These are phyloP conservation scores for Pogostemon cablin DNA, from an alignment of 257 asterid genomes.

Conservation along the genomic window DNA sequence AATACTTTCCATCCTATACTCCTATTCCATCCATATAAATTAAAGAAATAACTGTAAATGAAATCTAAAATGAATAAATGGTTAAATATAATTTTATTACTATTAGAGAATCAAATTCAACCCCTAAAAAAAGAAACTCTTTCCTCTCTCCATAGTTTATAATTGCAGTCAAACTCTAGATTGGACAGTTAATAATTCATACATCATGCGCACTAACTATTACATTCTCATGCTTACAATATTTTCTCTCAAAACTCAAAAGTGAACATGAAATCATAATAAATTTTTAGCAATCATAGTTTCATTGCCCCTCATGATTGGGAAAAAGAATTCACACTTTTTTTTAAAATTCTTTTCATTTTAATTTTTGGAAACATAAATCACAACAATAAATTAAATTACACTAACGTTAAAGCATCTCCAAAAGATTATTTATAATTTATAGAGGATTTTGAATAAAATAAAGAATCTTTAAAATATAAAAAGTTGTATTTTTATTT, in stretches of 20 bases:
- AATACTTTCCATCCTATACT: too few species aligned
- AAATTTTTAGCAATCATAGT: not conserved
- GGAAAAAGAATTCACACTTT: slow-evolving; percentile 19
- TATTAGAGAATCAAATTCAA: not conserved
- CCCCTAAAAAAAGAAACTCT: not conserved
- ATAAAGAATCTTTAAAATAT: too few species aligned
- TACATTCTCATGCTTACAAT: slow-evolving; percentile 9
- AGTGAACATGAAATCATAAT: slow-evolving; percentile 16
- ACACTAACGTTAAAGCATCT: too few species aligned
- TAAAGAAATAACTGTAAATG: too few species aligned
- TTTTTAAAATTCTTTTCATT: not conserved
- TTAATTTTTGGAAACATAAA: not conserved
- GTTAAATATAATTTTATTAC: too few species aligned
- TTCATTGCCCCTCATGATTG: slow-evolving; percentile 16
- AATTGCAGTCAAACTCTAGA: slow-evolving; percentile 21
- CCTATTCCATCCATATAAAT: too few species aligned
- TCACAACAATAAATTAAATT: too few species aligned
- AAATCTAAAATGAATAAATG: too few species aligned
- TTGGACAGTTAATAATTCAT: not conserved
- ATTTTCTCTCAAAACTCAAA: not conserved
- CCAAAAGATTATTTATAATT: too few species aligned
- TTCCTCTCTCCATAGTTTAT: not conserved
- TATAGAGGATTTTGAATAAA: too few species aligned
- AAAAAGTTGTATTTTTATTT: too few species aligned
- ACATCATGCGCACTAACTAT: slow-evolving; percentile 28